Conservation (phyloP, 768 basidiomycete species). For the Collybia sordida region DNA sequence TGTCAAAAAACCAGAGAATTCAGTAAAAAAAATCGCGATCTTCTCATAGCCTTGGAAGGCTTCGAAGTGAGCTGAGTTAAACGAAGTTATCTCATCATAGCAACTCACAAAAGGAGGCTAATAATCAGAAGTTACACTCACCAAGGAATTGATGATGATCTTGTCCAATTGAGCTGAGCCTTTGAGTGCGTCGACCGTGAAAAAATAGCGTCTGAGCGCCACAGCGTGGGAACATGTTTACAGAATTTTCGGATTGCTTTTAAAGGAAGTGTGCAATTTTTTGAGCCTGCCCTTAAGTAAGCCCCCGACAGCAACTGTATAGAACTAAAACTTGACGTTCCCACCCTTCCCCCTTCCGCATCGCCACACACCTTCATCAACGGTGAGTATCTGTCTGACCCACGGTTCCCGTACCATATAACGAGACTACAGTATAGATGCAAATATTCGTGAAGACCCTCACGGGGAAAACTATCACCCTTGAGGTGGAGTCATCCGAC, state of each 20-base stretch:
- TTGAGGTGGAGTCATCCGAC: slow-evolving; percentile 96
- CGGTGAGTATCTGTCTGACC: slow-evolving; percentile 25
- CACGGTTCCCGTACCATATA: slow-evolving; percentile 11
- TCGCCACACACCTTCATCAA: slow-evolving; percentile 15
- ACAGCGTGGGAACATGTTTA: too few relatives aligned
- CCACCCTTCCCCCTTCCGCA: slow-evolving; percentile 11
- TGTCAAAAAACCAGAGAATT: slow-evolving; percentile 15
- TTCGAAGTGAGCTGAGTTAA: slow-evolving; percentile 71
- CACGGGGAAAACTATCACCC: slow-evolving; percentile 97
- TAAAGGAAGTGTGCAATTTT: too few relatives aligned
- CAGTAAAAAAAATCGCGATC: slow-evolving; percentile 43
- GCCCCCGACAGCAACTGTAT: slow-evolving; percentile 32
- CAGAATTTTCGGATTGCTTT: too few relatives aligned
- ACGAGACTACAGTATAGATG: slow-evolving; percentile 31
- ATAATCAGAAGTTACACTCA: too few relatives aligned
- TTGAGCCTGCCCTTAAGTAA: slow-evolving; percentile 38
- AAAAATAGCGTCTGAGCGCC: too few relatives aligned
- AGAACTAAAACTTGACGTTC: slow-evolving; percentile 13
- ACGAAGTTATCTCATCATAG: slow-evolving; percentile 13
- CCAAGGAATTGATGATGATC: too few relatives aligned
- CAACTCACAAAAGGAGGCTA: too few relatives aligned
- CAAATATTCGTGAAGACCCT: slow-evolving; percentile 76
- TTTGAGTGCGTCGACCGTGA: too few relatives aligned
- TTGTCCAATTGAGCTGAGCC: too few relatives aligned
- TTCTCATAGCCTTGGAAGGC: slow-evolving; percentile 51